Evolutionary conservation across 208 protist genomes (phyloP).

Genomic region (Leptomonas pyrrhocoris): DNA sequence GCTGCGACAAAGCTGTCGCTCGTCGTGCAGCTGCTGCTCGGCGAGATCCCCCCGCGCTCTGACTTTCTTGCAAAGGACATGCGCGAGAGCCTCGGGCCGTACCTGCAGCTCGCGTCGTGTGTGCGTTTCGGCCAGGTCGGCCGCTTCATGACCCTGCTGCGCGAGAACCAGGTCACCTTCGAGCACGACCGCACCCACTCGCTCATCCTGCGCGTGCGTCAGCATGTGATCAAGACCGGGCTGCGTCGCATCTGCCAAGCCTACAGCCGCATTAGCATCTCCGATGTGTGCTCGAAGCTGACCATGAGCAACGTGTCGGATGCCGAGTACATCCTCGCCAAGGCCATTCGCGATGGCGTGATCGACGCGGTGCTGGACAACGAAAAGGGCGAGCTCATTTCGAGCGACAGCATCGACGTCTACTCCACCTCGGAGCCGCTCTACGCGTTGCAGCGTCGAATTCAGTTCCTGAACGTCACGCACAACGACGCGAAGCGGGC

Average conservation of each 20-base stretch:
- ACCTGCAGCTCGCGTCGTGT: conserved; percentile 95
- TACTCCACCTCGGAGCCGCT: conserved; percentile 97
- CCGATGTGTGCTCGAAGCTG: conserved; percentile 96
- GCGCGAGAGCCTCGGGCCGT: conserved; percentile 90
- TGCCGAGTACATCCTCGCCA: conserved; percentile 98
- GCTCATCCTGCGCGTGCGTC: conserved; percentile 95
- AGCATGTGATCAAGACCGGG: conserved; percentile 98
- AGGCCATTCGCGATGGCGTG: conserved; percentile 97
- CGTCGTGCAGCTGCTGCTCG: conserved; percentile 97
- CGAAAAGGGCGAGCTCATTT: conserved; percentile 91
- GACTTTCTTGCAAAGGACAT: conserved; percentile 91
- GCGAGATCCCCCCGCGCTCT: conserved; percentile 96
- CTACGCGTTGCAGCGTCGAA: conserved; percentile 94
- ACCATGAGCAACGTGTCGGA: conserved; percentile 95
- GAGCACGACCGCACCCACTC: conserved; percentile 95
- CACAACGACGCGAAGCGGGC: conserved; percentile 96
- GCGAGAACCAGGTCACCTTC: conserved; percentile 91
- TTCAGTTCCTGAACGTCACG: conserved; percentile 95
- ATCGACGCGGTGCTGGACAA: conserved; percentile 97
- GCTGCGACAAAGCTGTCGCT: conserved; percentile 93
- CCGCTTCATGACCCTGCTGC: conserved; percentile 93
- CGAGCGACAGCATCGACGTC: conserved; percentile 93
- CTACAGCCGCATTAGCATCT: conserved; percentile 97
- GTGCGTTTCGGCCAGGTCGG: conserved; percentile 95
- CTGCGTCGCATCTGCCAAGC: conserved; percentile 96